Evolutionary conservation across 495 filamentous ascomycete genomes (phyloP).

Genomic region (Talaromyces liani): DNA sequence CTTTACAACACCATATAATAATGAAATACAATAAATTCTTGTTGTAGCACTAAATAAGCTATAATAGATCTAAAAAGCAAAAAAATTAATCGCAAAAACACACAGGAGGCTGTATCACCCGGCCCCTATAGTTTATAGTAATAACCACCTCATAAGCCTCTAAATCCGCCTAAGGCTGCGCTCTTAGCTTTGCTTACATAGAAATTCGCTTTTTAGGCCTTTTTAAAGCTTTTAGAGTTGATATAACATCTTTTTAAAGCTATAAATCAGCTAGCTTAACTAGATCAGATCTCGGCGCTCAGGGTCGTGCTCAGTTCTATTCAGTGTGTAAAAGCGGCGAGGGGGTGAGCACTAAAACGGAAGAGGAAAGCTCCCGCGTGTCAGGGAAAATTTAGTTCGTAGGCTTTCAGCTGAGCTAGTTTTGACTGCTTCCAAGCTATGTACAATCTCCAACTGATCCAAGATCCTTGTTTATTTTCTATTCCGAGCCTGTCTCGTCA

Average conservation of each 20-base stretch:
- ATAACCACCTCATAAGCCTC: background rate
- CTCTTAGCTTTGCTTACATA: background rate
- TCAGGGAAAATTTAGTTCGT: too few relatives aligned
- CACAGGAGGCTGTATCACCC: background rate
- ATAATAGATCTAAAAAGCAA: background rate
- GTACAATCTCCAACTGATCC: too few relatives aligned
- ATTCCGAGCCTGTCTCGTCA: too few relatives aligned
- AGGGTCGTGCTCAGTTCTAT: too few relatives aligned
- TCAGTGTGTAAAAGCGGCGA: too few relatives aligned
- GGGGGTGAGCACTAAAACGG: too few relatives aligned
- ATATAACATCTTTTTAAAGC: background rate
- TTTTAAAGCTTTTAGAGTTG: conserved; percentile 2
- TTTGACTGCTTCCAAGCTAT: too few relatives aligned
- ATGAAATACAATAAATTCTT: background rate
- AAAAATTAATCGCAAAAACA: background rate
- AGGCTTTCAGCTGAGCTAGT: too few relatives aligned
- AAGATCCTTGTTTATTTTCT: too few relatives aligned
- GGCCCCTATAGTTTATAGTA: background rate
- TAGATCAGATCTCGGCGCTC: background rate
- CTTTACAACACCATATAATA: conserved; percentile 7
- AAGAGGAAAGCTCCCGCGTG: too few relatives aligned
- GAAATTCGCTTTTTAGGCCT: background rate
- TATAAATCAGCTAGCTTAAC: conserved; percentile 2
- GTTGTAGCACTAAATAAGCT: background rate
- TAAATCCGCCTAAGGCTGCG: background rate